Conservation (phyloP, 345 rosid genomes). For the Punica granatum region DNA sequence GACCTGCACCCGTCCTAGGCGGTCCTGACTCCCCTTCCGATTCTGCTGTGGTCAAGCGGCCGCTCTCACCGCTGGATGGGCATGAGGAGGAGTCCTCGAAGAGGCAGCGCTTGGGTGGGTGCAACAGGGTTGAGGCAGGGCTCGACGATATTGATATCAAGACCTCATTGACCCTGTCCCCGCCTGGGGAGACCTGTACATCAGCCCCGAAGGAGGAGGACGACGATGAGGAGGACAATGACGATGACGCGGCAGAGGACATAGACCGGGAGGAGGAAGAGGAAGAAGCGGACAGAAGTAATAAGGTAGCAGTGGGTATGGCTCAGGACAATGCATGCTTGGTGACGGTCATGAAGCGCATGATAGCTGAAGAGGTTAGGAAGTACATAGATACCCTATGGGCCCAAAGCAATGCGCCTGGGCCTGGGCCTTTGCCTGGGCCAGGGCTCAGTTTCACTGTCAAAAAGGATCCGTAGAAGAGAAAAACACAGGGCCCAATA, state of each 20-base stretch:
- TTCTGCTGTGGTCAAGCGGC: slow-evolving; percentile 18
- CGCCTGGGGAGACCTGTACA: slow-evolving; percentile 28
- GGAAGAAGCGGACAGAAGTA: neutral
- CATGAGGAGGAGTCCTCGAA: slow-evolving; percentile 11
- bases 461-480: neutral
- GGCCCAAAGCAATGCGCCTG: slow-evolving; percentile 12
- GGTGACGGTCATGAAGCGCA: slow-evolving; percentile 36
- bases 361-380: slow-evolving; percentile 50
- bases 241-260: neutral
- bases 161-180: slow-evolving; percentile 38
- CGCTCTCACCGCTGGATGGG: neutral
- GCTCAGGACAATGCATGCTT: slow-evolving; percentile 25
- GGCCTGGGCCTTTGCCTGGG: neutral
- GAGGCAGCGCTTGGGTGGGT: slow-evolving; percentile 9
- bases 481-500: too few relatives aligned
- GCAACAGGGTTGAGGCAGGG: neutral
- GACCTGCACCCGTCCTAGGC: neutral
- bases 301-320: neutral
- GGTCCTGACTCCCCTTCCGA: slow-evolving; percentile 26
- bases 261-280: neutral
- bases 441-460: neutral
- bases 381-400: slow-evolving; percentile 31
- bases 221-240: neutral
- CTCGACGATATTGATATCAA: slow-evolving; percentile 20
- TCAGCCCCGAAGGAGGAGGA: slow-evolving; percentile 1